phyloP scores from a whole-genome alignment of 345 rosid species.

The Lumnitzera racemosa region DNA sequence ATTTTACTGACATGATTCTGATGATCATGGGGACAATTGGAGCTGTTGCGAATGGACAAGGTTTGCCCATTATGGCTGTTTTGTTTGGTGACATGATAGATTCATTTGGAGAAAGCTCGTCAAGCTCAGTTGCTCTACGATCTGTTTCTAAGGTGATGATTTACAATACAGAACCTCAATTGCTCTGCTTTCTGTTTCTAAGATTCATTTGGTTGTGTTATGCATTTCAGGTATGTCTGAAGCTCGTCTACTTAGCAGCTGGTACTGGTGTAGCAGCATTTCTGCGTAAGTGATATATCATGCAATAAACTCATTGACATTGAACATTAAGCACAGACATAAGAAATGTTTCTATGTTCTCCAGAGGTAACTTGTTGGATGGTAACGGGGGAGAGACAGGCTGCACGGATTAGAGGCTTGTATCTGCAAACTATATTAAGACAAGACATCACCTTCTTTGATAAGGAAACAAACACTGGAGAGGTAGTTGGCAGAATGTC shows the following conservation, averaged over 20 bases:
- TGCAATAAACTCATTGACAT: background rate
- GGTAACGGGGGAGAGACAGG: conserved; percentile 75
- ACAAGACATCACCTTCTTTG: conserved; percentile 67
- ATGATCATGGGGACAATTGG: conserved; percentile 69
- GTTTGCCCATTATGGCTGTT: conserved; percentile 69
- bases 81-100: conserved; percentile 60
- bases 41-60: conserved; percentile 58
- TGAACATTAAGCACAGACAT: background rate
- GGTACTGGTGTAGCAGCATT: conserved; percentile 49
- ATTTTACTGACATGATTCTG: conserved; percentile 41
- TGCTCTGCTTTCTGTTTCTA: background rate
- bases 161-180: conserved; percentile 21
- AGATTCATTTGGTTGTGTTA: too few species aligned
- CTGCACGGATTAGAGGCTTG: conserved; percentile 48
- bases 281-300: conserved; percentile 41
- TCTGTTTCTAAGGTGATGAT: conserved; percentile 49
- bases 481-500: conserved; percentile 82
- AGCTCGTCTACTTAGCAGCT: conserved; percentile 58
- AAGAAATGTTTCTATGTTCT: conserved; percentile 8
- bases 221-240: conserved; percentile 41
- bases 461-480: conserved; percentile 59
- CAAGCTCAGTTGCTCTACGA: conserved; percentile 19
- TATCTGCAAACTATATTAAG: conserved; percentile 60
- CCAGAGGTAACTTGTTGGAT: conserved; percentile 76
- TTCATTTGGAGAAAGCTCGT: conserved; percentile 63